Evolutionary conservation across 2,329 filamentous ascomycete species (phyloP).

Genomic region (Rosellinia necatrix): DNA sequence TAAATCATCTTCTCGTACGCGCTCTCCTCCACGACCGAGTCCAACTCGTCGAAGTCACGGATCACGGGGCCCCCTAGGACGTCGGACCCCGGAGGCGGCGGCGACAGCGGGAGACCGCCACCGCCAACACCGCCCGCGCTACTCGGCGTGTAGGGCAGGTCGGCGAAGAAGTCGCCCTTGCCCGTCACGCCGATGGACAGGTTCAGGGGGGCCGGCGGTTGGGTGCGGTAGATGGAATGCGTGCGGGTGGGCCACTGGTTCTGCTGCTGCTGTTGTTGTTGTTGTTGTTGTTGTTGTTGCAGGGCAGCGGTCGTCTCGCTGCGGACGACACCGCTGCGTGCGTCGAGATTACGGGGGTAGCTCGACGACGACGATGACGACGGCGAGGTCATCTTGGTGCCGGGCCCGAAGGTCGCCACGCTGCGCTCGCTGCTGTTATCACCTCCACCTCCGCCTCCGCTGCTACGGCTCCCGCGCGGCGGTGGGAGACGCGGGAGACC

Average conservation of each 20-base stretch:
- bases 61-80: slow-evolving; percentile 31
- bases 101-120: slow-evolving; percentile 19
- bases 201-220: slow-evolving; percentile 31
- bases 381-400: not conserved
- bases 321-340: slow-evolving; percentile 2
- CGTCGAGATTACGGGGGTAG: not conserved
- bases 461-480: slow-evolving; percentile 9
- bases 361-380: too few relatives aligned
- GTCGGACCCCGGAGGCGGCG: slow-evolving; percentile 28
- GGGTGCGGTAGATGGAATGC: slow-evolving; percentile 29
- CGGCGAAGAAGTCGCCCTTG: slow-evolving; percentile 29
- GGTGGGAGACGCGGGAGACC: slow-evolving; percentile 13
- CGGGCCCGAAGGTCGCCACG: slow-evolving; percentile 28
- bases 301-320: not conserved
- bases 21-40: slow-evolving; percentile 35
- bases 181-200: slow-evolving; percentile 27
- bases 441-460: too few relatives aligned
- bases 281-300: slow-evolving; percentile 3
- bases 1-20: slow-evolving; percentile 24
- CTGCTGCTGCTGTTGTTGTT: slow-evolving; percentile 8
- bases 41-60: slow-evolving; percentile 40
- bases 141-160: slow-evolving; percentile 15
- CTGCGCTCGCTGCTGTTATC: slow-evolving; percentile 37
- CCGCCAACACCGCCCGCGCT: slow-evolving; percentile 5
- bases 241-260: slow-evolving; percentile 27